phyloP scores from a whole-genome alignment of 257 asterid species.

The Solanum arcanum region DNA sequence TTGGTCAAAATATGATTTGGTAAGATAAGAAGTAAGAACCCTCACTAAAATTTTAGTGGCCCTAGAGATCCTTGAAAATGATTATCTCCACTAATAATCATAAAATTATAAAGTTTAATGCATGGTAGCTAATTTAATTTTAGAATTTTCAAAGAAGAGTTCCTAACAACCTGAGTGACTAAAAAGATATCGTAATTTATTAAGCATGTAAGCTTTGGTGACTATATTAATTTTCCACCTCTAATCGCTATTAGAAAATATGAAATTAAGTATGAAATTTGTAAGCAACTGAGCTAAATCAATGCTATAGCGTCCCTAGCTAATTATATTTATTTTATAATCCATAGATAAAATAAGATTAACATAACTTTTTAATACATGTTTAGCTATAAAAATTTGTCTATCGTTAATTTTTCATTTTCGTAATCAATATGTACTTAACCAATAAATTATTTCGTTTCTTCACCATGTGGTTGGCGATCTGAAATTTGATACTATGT shows the following conservation, averaged over 20 bases:
- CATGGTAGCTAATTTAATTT: not conserved
- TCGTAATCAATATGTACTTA: not conserved
- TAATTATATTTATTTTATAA: too few species aligned
- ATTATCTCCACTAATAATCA: not conserved
- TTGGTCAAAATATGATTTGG: not conserved
- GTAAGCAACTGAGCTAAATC: not conserved
- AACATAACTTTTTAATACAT: not conserved
- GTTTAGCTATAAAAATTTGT: too few species aligned
- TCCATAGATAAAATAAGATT: not conserved
- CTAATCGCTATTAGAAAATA: not conserved
- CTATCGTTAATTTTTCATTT: too few species aligned
- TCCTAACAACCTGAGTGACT: not conserved
- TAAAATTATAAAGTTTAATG: not conserved
- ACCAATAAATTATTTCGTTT: not conserved
- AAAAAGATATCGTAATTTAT: not conserved
- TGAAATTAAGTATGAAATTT: not conserved
- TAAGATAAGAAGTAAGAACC: not conserved
- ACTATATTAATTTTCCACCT: not conserved
- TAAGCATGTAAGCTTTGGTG: not conserved
- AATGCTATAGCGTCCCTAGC: not conserved
- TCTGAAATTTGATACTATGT: not conserved
- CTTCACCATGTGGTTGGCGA: not conserved
- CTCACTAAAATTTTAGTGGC: not conserved
- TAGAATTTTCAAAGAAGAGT: not conserved
- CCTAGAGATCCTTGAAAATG: not conserved